Evolutionary conservation across 352 stramenopile species (phyloP).

Genomic region (Phytophthora citricola): DNA sequence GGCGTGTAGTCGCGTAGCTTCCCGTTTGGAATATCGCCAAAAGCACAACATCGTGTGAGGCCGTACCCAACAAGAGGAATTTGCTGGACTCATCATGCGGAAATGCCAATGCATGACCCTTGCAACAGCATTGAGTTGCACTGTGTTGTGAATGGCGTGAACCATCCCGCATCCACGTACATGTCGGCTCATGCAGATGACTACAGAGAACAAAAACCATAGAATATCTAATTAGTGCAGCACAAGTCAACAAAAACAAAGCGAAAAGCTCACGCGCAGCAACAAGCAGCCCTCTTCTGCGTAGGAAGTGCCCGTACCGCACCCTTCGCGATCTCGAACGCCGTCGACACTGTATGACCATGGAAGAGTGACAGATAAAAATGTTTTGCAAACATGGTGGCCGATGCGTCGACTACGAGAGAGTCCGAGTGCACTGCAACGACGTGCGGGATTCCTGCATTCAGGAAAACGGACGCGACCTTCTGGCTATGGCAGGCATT

Average conservation of each 20-base stretch:
- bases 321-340: constrained; percentile 81
- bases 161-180: constrained; percentile 68
- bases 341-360: constrained; percentile 67
- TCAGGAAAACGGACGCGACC: constrained; percentile 89
- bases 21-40: constrained; percentile 69
- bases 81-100: constrained; percentile 88
- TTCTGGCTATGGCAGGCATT: constrained; percentile 89
- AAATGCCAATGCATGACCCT: constrained; percentile 65
- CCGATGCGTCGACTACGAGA: constrained; percentile 73
- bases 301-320: constrained; percentile 70
- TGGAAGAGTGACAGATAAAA: constrained; percentile 87
- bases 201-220: constrained; percentile 27
- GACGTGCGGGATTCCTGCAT: constrained; percentile 91
- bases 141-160: constrained; percentile 76
- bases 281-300: constrained; percentile 70
- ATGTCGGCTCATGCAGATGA: constrained; percentile 77
- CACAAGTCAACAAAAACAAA: not conserved
- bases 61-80: constrained; percentile 67
- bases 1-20: constrained; percentile 70
- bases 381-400: constrained; percentile 87
- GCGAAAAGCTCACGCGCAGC: constrained; percentile 69
- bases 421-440: constrained; percentile 89
- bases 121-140: constrained; percentile 78
- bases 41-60: constrained; percentile 70
- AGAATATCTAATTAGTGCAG: not conserved